phyloP scores from a whole-genome alignment of 208 protist species.

The Acanthamoeba rhysodes region DNA sequence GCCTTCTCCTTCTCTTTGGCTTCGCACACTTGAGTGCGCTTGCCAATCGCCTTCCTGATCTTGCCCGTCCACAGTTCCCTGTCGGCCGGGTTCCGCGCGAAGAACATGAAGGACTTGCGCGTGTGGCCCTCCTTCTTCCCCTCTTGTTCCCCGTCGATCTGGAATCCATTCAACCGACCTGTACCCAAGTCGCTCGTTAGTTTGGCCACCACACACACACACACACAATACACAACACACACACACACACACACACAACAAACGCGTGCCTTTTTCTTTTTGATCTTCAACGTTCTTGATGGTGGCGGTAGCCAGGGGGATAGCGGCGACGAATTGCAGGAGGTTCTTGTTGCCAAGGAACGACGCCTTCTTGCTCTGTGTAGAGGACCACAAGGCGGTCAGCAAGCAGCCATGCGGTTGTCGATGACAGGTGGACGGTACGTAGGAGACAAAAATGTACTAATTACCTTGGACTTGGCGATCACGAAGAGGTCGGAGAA shows the following conservation, averaged over 20 bases:
- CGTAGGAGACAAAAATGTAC: neutral
- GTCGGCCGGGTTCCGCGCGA: neutral
- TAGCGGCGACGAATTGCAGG: constrained; percentile 16
- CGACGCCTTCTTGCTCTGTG: constrained; percentile 35
- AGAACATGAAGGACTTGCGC: constrained; percentile 43
- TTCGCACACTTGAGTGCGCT: constrained; percentile 6
- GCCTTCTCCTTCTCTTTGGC: neutral
- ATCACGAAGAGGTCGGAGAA: constrained; percentile 56
- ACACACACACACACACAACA: neutral
- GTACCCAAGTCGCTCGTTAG: neutral
- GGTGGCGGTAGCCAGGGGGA: neutral
- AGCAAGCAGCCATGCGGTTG: no score
- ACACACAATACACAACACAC: no score
- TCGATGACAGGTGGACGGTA: no score
- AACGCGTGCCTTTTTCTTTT: neutral
- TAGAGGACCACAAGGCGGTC: neutral
- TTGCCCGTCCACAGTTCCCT: constrained; percentile 56
- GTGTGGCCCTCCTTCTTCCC: neutral
- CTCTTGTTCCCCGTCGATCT: constrained; percentile 18
- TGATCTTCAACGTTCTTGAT: constrained; percentile 32
- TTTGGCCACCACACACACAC: no score
- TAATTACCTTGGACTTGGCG: constrained; percentile 21
- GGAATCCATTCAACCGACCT: constrained; percentile 40
- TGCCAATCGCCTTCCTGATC: constrained; percentile 31
- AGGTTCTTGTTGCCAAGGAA: constrained; percentile 42